A percentile compares a stretch with the other conserved stretches of the same genome.
These are phyloP conservation scores for Fusarium musae DNA, from an alignment of 2,329 filamentous ascomycete genomes.

Conservation along the genomic window DNA sequence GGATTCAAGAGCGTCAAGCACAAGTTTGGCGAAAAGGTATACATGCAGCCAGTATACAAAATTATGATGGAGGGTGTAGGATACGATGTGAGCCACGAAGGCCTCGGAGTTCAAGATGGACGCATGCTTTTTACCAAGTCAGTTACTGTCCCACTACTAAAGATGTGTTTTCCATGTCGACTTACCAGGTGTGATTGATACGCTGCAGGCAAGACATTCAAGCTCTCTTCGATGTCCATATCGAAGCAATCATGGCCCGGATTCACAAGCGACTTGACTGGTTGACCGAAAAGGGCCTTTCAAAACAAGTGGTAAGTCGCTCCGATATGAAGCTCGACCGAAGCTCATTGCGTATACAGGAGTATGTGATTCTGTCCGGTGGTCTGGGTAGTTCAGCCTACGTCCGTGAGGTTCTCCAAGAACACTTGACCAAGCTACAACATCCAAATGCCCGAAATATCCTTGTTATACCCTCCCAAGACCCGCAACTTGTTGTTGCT, in stretches of 20 bases:
- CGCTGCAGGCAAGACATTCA: constrained; percentile 54
- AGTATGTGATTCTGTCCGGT: constrained; percentile 57
- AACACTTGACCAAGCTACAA: constrained; percentile 47
- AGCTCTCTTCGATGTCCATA: constrained; percentile 52
- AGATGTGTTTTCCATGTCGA: neutral
- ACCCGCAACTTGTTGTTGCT: constrained; percentile 29
- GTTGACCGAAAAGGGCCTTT: constrained; percentile 46
- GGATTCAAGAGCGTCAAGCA: constrained; percentile 53
- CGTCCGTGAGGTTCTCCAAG: constrained; percentile 55
- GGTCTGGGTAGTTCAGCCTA: constrained; percentile 60
- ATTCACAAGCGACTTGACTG: constrained; percentile 55
- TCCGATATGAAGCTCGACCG: neutral
- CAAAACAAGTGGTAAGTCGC: constrained; percentile 50
- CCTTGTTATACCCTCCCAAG: constrained; percentile 28
- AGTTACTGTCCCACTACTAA: constrained; percentile 20
- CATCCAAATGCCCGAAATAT: constrained; percentile 46
- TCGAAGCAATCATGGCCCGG: constrained; percentile 49
- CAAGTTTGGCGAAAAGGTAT: constrained; percentile 58
- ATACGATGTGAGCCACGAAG: constrained; percentile 52
- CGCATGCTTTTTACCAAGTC: constrained; percentile 55
- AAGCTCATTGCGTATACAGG: constrained; percentile 40
- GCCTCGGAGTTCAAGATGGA: constrained; percentile 53
- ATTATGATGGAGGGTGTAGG: constrained; percentile 57
- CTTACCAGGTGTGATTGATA: neutral
- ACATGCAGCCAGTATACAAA: constrained; percentile 54